Percentiles rank a stretch among this genome's conserved stretches.
These are phyloP conservation scores for Cryptococcus jaspeensis DNA, from an alignment of 1,284 basidiomycete genomes.

Conservation along the genomic window DNA sequence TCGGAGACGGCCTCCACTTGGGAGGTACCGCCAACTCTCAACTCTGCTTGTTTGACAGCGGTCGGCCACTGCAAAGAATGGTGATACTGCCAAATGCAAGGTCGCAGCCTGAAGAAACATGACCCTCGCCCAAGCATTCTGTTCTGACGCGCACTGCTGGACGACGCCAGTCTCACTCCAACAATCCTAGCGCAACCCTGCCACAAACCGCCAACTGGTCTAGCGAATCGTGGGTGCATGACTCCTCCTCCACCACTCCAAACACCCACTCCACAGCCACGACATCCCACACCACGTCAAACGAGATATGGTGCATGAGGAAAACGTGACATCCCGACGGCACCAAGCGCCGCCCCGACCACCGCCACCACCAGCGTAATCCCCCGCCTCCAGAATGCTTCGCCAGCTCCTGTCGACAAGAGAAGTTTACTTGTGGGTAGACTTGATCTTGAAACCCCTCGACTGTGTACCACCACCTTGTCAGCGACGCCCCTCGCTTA, in stretches of 20 bases:
- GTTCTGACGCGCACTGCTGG: too few species aligned
- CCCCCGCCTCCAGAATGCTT: conserved; percentile 3
- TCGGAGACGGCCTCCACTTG: background rate
- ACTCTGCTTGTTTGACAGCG: too few species aligned
- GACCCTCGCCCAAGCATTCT: too few species aligned
- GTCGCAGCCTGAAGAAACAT: too few species aligned
- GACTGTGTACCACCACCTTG: conserved; percentile 21
- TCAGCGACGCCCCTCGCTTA: background rate
- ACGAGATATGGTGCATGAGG: conserved; percentile 22
- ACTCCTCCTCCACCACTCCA: too few species aligned
- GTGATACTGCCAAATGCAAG: too few species aligned
- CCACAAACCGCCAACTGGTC: too few species aligned
- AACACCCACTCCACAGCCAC: too few species aligned
- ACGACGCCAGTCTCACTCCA: too few species aligned
- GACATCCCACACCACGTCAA: background rate
- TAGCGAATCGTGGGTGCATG: too few species aligned
- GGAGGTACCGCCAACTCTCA: background rate
- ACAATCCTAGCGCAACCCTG: too few species aligned
- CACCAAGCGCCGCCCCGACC: conserved; percentile 6
- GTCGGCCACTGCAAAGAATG: too few species aligned
- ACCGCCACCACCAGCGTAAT: conserved; percentile 4
- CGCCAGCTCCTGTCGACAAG: conserved; percentile 1
- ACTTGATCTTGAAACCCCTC: conserved; percentile 54
- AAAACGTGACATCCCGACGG: conserved; percentile 21
- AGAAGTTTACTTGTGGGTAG: conserved; percentile 47